Evolutionary conservation across 352 stramenopile species (phyloP).

Genomic region (Phytophthora melonis): DNA sequence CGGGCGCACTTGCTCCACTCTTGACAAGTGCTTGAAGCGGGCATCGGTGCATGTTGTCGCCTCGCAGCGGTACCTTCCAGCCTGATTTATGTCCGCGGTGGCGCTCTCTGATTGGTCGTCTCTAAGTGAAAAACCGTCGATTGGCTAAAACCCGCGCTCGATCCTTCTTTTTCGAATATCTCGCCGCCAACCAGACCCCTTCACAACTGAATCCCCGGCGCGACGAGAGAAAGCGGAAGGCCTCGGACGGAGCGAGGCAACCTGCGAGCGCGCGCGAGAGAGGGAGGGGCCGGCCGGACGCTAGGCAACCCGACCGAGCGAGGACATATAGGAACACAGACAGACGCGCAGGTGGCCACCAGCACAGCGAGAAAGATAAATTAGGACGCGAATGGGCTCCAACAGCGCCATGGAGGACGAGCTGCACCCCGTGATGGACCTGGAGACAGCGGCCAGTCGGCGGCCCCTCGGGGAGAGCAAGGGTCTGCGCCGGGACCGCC

Average conservation of each 20-base stretch:
- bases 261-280: background rate
- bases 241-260: conserved; percentile 18
- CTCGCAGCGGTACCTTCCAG: background rate
- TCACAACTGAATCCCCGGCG: conserved; percentile 41
- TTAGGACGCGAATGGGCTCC: conserved; percentile 44
- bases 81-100: conserved; percentile 20
- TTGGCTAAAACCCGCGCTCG: conserved; percentile 15
- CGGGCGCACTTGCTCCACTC: conserved; percentile 1
- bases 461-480: conserved; percentile 45
- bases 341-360: no score
- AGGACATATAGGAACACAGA: no score
- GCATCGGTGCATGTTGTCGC: conserved; percentile 12
- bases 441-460: conserved; percentile 40
- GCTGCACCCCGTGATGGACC: conserved; percentile 53
- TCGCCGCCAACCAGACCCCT: conserved; percentile 14
- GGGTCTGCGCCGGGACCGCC: conserved; percentile 40
- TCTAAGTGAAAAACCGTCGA: conserved; percentile 28
- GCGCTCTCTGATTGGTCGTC: conserved; percentile 12
- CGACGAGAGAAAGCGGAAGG: conserved; percentile 15
- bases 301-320: background rate
- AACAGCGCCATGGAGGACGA: conserved; percentile 60
- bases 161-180: conserved; percentile 47
- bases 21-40: conserved; percentile 14
- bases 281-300: background rate
- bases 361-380: no score